Base-by-base conservation (phyloP, 1,284 basidiomycete genomes). In the Microbotryomycetes sp. region DNA sequence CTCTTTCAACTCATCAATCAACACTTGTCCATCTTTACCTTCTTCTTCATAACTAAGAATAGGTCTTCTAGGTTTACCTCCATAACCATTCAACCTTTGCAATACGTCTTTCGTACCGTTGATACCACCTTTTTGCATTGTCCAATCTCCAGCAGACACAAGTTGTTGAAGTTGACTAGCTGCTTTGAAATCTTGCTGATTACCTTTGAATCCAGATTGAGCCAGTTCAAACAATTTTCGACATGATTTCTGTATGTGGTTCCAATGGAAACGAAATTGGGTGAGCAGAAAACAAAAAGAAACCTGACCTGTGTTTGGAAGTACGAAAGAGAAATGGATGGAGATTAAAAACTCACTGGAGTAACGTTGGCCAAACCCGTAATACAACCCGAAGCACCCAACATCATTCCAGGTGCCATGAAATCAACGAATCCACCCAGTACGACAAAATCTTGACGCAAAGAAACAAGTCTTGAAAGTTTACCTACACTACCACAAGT, bases 361-460 rank as follows among this genome's bases (percentile, higher is more conserved):
- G 54, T 57, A 12, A 68, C 25, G 47, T 68, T 68, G 12, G 60
- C 67, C 2, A 52, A 47, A 3, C 67, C 67, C 0, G 67, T 68
- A 59, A 68, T 68, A 16, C 67, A 59, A 26, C 67, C 67, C 0
- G 62, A 60, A 1, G 59, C 60, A n/a, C 52, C 54, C 2, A 58
- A 29, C 15, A 64, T 29, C 7, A 67, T 28, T 4, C 59, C 59
- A 2, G 67, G 67, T 23, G 49, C 60, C 30, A 68, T 60, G 56
- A 68, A 67, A 52, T 68, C 67, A 53, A 64, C 56, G n/a, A 68
- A 68, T 0, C 67, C 67, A n/a, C 67, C 67, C n/a, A 67, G 58
- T 12, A 68, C 65, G 42, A 58, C 62, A 56, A 68, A 68, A 58
- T 68, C 62, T 3, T 45, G 31, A 32, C 65, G 62, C 3, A 68